Base-by-base conservation (phyloP, 2,329 filamentous ascomycete genomes). In the Cordyceps cicadae region DNA sequence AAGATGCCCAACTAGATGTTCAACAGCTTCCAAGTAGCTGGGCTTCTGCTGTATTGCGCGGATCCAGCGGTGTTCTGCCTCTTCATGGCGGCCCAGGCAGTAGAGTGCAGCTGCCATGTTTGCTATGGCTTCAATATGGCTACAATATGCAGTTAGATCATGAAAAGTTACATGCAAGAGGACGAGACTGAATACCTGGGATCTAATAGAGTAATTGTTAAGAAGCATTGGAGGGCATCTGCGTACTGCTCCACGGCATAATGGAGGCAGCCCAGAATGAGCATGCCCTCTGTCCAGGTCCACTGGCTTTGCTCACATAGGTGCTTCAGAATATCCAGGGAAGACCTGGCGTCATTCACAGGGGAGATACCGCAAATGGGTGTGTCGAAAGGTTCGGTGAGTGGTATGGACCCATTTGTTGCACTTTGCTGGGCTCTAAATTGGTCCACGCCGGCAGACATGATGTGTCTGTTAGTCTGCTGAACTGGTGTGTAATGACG, bases 251-350 rank as follows among this genome's bases (percentile, higher is more conserved):
- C 90, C 15, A 97, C 76, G 8, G 90, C 92, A 75, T 97, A 97
- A 54, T 93, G 88, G 62, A 99, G 79, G 74, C 94, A 97, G 2
- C 94, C 94, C 45, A 89, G 91, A 7, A 97, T 79, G 45, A 97
- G 79, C 78, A 97, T 92, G 2, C 94, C 94, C 70, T 97, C 93
- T 58, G 92, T 83, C 94, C 94, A 99, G 67, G 86, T 83, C 89
- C 90, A 94, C 11, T 81, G 82, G 67, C 87, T 90, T 70, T 93
- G 87, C 67, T 89, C 85, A 70, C 91, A 96, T 7, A 95, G 75
- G 64, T 80, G 84, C 17, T 84, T 86, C 21, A 96, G 78, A 67
- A 91, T 84, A 43, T 89, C 84, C 21, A 96, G 74, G 2, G 89
- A 88, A 7, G 82, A 78, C 52, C 79, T 82, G 9, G 90, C 90